phyloP scores from a whole-genome alignment of 208 protist species.

The Jaenimonas drosophilae region DNA sequence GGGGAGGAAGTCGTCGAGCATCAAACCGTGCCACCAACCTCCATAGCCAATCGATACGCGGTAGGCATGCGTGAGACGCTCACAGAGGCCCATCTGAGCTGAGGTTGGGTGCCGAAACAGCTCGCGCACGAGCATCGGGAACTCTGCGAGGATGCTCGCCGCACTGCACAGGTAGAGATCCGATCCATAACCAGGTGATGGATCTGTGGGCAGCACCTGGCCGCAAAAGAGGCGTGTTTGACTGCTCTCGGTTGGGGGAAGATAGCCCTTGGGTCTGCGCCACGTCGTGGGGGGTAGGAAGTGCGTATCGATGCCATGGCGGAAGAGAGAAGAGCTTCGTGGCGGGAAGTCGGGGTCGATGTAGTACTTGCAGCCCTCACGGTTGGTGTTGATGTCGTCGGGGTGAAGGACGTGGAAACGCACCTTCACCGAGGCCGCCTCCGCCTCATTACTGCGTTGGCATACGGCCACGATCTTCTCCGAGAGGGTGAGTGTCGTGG shows the following conservation, averaged over 20 bases:
- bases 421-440: not conserved
- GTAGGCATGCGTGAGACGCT: conserved; percentile 44
- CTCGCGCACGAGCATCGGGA: conserved; percentile 20
- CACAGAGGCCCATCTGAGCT: conserved; percentile 16
- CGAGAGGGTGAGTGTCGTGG: no score
- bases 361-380: conserved; percentile 9
- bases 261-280: conserved; percentile 35
- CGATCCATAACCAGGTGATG: conserved; percentile 34
- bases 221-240: conserved; percentile 39
- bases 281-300: conserved; percentile 20
- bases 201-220: conserved; percentile 31
- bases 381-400: not conserved
- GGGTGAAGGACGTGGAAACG: not conserved
- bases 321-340: conserved; percentile 15
- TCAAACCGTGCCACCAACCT: conserved; percentile 64
- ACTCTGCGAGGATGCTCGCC: conserved; percentile 49
- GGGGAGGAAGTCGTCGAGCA: conserved; percentile 78
- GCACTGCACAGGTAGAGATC: conserved; percentile 63
- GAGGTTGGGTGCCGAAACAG: conserved; percentile 57
- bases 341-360: conserved; percentile 46
- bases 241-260: conserved; percentile 16
- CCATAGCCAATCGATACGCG: conserved; percentile 58
- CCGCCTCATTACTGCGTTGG: no score
- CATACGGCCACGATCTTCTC: no score
- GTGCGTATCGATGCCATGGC: conserved; percentile 12